Base-by-base conservation (phyloP, 176 grass and related monocot species). In the Carex parvula region DNA sequence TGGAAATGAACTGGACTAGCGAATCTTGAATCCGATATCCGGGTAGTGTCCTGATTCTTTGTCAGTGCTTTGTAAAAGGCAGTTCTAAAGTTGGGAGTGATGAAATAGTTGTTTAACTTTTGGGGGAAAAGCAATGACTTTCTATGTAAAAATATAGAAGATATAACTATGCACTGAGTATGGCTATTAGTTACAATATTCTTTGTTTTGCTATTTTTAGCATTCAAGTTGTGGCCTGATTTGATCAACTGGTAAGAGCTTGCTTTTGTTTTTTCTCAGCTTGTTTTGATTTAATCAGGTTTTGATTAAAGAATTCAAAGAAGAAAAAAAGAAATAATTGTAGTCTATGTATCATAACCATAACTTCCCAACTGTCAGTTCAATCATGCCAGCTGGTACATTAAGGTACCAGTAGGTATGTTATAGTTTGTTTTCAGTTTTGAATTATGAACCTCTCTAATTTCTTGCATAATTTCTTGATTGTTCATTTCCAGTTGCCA, bases 401-500 rank as follows among this genome's bases (percentile, higher is more conserved):
- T 11, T 53, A 3, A 75, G 12, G 12, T 53, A 75, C 70, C 20
- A 44, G n/a, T 71, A 41, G 10, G 46, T 52, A 15, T 75, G 5
- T 12, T 75, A 75, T 75, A 26, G n/a, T 52, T 53, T 75, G 70
- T 53, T 42, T 75, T 10, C 44, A 71, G 10, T 53, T 75, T 52
- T 52, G 44, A 52, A 53, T 52, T 41, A 9, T 35, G n/a, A 21
- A 9, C 39, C 37, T 71, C 15, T 70, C 65, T 2, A 59, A 68
- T 48, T 39, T 39, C 37, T 80, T 32, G 53, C 24, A 16, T 66
- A 39, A 62, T 76, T 68, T 68, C 12, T 85, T 85, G 56, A 60
- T 21, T 24, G 62, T 53, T 52, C 6, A 21, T 20, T 90, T 87
- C 83, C 86, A 99, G 91, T 91, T 88, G 96, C 93, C 35, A 93